A percentile compares a stretch with the other conserved stretches of the same genome.
Conservation (phyloP, 345 rosid species). For the Sisymbrium irio region DNA sequence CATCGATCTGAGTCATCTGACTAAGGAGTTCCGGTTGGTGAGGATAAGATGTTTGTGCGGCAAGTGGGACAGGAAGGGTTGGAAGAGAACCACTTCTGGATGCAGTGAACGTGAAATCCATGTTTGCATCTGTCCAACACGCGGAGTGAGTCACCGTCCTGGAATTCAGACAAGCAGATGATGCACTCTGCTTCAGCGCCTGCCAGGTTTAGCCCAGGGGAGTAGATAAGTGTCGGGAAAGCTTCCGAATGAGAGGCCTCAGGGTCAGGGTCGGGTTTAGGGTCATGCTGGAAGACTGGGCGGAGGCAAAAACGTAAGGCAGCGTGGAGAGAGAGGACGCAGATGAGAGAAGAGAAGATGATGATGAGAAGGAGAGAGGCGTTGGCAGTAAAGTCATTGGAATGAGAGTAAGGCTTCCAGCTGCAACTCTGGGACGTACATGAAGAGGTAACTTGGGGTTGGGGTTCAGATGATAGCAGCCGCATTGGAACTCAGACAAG, state of each 20-base stretch:
- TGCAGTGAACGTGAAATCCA: slow-evolving; percentile 69
- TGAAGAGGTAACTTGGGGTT: slow-evolving; percentile 18
- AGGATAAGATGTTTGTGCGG: slow-evolving; percentile 42
- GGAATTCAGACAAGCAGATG: slow-evolving; percentile 69
- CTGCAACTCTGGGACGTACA: slow-evolving; percentile 30
- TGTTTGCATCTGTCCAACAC: slow-evolving; percentile 62
- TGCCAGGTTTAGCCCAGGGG: slow-evolving; percentile 42
- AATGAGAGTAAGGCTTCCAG: slow-evolving; percentile 36
- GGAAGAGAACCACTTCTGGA: slow-evolving; percentile 58
- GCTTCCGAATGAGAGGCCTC: slow-evolving; percentile 28
- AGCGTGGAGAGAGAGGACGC: slow-evolving; percentile 51
- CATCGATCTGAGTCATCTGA: not conserved
- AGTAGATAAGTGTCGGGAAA: slow-evolving; percentile 34
- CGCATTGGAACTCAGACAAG: slow-evolving; percentile 30
- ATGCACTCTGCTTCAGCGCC: slow-evolving; percentile 60
- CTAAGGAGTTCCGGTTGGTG: slow-evolving; percentile 14
- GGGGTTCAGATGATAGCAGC: slow-evolving; percentile 29
- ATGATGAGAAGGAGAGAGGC: slow-evolving; percentile 45
- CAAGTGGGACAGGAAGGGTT: slow-evolving; percentile 79
- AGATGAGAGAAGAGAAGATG: slow-evolving; percentile 54
- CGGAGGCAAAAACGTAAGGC: slow-evolving; percentile 63
- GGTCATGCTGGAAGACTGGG: slow-evolving; percentile 17
- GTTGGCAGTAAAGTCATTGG: slow-evolving; percentile 50
- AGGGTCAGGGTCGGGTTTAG: slow-evolving; percentile 23
- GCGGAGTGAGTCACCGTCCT: slow-evolving; percentile 53